These are phyloP conservation scores for Boletus subparvulus DNA, from an alignment of 768 basidiomycete species.

Conservation along the genomic window DNA sequence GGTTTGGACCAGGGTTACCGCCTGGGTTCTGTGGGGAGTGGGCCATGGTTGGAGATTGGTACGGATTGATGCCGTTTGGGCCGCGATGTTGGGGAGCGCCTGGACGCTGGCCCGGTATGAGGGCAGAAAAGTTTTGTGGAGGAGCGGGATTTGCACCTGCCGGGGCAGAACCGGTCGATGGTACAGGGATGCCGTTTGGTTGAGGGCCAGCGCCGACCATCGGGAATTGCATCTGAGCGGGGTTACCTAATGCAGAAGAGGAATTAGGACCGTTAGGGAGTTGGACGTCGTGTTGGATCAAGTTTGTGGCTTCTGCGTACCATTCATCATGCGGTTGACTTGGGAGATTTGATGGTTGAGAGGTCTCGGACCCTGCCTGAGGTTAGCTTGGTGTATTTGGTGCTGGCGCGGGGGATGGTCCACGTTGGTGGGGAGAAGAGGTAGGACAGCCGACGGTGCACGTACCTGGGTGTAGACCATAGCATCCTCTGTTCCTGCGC, in stretches of 20 bases:
- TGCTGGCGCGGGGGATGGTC: conserved; percentile 27
- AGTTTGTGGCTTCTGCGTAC: conserved; percentile 27
- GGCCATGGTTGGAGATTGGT: conserved; percentile 65
- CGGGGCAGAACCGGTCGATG: conserved; percentile 22
- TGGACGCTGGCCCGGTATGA: conserved; percentile 36
- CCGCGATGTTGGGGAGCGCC: conserved; percentile 40
- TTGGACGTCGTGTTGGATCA: conserved; percentile 14
- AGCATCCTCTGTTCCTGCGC: conserved; percentile 66
- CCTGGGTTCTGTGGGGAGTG: conserved; percentile 54
- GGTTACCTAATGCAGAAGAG: conserved; percentile 17
- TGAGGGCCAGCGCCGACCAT: conserved; percentile 38
- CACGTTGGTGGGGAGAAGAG: conserved; percentile 11
- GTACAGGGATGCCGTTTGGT: conserved; percentile 45
- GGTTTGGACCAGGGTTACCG: conserved; percentile 31
- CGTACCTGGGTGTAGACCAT: conserved; percentile 68
- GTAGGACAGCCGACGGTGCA: conserved; percentile 6
- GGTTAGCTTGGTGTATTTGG: conserved; percentile 34
- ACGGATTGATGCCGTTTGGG: conserved; percentile 49
- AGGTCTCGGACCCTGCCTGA: conserved; percentile 34
- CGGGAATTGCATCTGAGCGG: conserved; percentile 23
- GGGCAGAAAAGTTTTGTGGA: conserved; percentile 33
- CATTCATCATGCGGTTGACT: conserved; percentile 33
- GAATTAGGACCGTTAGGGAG: conserved; percentile 31
- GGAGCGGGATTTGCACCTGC: conserved; percentile 33
- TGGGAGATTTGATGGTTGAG: conserved; percentile 28